Evolutionary conservation across 495 filamentous ascomycete species (phyloP).

Genomic region (Aspergillus affinis): DNA sequence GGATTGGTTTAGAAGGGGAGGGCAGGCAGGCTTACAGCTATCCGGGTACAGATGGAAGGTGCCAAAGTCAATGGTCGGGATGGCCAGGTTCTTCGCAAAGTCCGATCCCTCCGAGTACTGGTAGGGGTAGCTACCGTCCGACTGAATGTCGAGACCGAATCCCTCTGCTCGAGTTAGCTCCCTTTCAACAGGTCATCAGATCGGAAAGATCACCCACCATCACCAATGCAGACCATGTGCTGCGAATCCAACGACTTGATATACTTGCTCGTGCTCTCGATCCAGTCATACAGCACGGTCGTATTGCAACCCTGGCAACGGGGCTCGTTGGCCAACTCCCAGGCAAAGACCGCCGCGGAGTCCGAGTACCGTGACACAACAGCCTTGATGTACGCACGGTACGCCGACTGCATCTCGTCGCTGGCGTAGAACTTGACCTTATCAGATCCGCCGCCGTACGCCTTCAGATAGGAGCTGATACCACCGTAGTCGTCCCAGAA

Average conservation of each 20-base stretch:
- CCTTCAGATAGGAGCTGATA: slow-evolving; percentile 60
- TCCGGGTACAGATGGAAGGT: slow-evolving; percentile 67
- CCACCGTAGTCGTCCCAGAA: slow-evolving; percentile 65
- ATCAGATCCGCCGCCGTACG: slow-evolving; percentile 57
- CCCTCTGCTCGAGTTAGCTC: slow-evolving; percentile 23
- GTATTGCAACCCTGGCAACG: slow-evolving; percentile 62
- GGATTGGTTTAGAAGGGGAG: too few relatives aligned
- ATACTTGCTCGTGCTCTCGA: slow-evolving; percentile 54
- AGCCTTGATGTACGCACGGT: slow-evolving; percentile 60
- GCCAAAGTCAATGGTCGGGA: slow-evolving; percentile 63
- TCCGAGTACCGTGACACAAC: slow-evolving; percentile 59
- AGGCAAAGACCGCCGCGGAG: slow-evolving; percentile 62
- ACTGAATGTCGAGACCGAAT: slow-evolving; percentile 39
- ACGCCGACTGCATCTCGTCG: slow-evolving; percentile 53
- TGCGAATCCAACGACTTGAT: slow-evolving; percentile 64
- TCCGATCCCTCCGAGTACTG: slow-evolving; percentile 59
- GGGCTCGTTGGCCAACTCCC: slow-evolving; percentile 75
- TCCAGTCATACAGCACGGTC: slow-evolving; percentile 62
- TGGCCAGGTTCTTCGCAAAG: slow-evolving; percentile 58
- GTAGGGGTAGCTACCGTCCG: slow-evolving; percentile 60
- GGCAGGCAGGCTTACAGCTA: too few relatives aligned
- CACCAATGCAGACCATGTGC: slow-evolving; percentile 67
- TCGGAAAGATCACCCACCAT: slow-evolving; percentile 32
- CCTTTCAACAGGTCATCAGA: too few relatives aligned
- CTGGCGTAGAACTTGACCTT: slow-evolving; percentile 60